A percentile compares a stretch with the other conserved stretches of the same genome.
These are phyloP conservation scores for Suillus plorans DNA, from an alignment of 768 basidiomycete species.

Conservation along the genomic window DNA sequence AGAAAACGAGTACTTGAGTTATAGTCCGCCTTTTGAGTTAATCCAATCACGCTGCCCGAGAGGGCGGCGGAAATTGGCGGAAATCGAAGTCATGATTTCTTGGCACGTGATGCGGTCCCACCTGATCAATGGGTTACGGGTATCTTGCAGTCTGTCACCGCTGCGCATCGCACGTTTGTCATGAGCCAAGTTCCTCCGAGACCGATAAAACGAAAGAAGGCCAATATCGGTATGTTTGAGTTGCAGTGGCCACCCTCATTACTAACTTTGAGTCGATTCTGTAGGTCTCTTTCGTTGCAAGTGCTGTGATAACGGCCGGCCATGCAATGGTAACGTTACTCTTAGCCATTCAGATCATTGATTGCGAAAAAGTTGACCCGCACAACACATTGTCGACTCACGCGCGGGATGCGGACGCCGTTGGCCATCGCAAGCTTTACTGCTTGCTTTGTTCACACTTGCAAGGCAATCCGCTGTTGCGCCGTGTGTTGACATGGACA, in stretches of 20 bases:
- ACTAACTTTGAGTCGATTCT: background rate
- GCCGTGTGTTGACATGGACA: too few relatives aligned
- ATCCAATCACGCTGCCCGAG: background rate
- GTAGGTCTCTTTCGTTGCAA: background rate
- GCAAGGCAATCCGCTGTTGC: too few relatives aligned
- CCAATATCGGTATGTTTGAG: background rate
- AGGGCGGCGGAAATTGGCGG: conserved; percentile 2
- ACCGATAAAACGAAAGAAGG: background rate
- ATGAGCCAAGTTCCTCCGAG: too few relatives aligned
- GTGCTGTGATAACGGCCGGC: too few relatives aligned
- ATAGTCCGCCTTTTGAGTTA: conserved; percentile 5
- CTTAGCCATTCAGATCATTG: too few relatives aligned
- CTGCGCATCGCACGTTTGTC: background rate
- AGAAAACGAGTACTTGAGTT: background rate
- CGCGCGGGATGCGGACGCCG: too few relatives aligned
- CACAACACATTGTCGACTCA: too few relatives aligned
- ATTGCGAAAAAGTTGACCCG: too few relatives aligned
- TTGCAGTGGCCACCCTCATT: background rate
- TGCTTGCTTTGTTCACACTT: too few relatives aligned
- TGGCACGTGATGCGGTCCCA: background rate
- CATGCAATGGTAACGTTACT: too few relatives aligned
- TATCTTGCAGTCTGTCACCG: background rate
- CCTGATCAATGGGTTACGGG: too few relatives aligned
- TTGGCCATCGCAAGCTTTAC: too few relatives aligned
- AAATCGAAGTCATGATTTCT: conserved; percentile 10